Conservation (phyloP, 768 basidiomycete genomes). For the Phallus indusiatus region DNA sequence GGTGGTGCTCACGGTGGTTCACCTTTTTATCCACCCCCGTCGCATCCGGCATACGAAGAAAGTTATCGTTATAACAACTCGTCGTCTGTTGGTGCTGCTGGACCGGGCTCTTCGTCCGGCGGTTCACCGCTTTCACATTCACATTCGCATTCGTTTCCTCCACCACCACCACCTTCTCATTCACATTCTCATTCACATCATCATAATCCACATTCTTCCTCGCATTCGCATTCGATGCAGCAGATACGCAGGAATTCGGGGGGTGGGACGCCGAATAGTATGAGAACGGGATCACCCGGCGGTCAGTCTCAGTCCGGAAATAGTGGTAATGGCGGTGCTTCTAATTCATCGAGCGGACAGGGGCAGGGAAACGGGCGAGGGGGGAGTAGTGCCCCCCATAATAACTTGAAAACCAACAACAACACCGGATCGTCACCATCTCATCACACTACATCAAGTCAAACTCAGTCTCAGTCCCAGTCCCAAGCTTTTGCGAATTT, state of each 20-base stretch:
- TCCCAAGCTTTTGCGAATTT: neutral
- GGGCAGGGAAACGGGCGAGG: neutral
- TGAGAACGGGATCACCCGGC: neutral
- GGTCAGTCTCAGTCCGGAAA: neutral
- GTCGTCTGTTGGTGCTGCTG: conserved; percentile 1
- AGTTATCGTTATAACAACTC: neutral
- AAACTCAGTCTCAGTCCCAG: neutral
- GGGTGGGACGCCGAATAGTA: neutral
- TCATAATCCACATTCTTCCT: neutral
- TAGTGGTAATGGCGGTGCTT: neutral
- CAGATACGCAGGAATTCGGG: neutral
- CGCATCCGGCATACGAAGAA: neutral
- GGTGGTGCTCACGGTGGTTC: neutral
- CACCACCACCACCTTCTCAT: neutral
- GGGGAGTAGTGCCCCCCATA: neutral
- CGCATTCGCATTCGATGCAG: neutral
- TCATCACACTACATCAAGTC: neutral
- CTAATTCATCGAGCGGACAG: neutral
- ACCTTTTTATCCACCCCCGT: neutral
- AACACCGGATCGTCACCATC: neutral
- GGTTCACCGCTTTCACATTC: neutral
- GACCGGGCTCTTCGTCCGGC: neutral
- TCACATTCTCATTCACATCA: neutral
- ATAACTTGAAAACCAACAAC: conserved; percentile 15
- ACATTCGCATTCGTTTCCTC: neutral